These are phyloP conservation scores for Aspergillus sclerotialis DNA, from an alignment of 2,329 filamentous ascomycete species.

Conservation along the genomic window DNA sequence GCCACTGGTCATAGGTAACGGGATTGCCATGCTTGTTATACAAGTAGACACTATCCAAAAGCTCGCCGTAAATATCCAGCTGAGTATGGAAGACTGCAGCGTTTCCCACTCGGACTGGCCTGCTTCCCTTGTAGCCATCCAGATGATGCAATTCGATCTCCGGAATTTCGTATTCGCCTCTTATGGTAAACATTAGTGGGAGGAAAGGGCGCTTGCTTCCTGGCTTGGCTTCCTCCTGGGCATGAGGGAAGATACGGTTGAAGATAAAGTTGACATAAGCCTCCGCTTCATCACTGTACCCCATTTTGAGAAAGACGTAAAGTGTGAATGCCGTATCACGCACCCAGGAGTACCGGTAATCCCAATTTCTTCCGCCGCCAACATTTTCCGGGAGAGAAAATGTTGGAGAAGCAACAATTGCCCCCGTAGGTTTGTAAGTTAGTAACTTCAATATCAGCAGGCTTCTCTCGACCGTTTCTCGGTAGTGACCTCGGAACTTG, in stretches of 20 bases:
- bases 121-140: slow-evolving; percentile 64
- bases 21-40: slow-evolving; percentile 76
- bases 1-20: slow-evolving; percentile 69
- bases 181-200: slow-evolving; percentile 77
- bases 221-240: slow-evolving; percentile 49
- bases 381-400: slow-evolving; percentile 72
- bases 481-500: slow-evolving; percentile 65
- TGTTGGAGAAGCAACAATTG: slow-evolving; percentile 68
- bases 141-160: slow-evolving; percentile 63
- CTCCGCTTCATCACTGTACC: slow-evolving; percentile 68
- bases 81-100: slow-evolving; percentile 70
- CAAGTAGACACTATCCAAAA: slow-evolving; percentile 70
- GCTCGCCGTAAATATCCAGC: slow-evolving; percentile 72
- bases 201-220: slow-evolving; percentile 50
- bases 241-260: slow-evolving; percentile 50
- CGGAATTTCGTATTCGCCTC: slow-evolving; percentile 66
- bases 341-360: slow-evolving; percentile 61
- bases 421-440: slow-evolving; percentile 71
- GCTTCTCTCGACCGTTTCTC: slow-evolving; percentile 64
- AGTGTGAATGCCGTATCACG: slow-evolving; percentile 71
- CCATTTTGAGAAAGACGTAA: slow-evolving; percentile 67
- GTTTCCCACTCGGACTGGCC: slow-evolving; percentile 69
- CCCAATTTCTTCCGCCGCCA: slow-evolving; percentile 53
- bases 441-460: slow-evolving; percentile 69
- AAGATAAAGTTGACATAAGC: slow-evolving; percentile 74